phyloP scores from a whole-genome alignment of 2,329 filamentous ascomycete genomes.

The Pestalotiopsis sp. region DNA sequence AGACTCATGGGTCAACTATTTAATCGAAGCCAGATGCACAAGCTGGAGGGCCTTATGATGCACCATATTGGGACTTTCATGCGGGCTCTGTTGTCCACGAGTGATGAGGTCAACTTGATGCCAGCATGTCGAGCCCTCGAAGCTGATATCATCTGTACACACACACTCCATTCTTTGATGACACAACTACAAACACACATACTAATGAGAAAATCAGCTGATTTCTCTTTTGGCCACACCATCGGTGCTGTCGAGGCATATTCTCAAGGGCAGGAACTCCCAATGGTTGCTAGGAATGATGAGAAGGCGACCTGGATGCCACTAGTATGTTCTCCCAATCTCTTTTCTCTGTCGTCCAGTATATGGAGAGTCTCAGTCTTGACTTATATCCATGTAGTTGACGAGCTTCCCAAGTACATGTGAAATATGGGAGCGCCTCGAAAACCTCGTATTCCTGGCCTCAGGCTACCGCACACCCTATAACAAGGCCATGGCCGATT shows the following conservation, averaged over 20 bases:
- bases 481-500: not conserved
- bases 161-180: not conserved
- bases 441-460: not conserved
- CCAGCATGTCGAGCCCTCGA: constrained; percentile 5
- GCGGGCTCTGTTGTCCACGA: not conserved
- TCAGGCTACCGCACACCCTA: not conserved
- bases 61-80: not conserved
- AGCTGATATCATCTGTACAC: constrained; percentile 6
- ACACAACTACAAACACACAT: not conserved
- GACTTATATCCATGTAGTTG: not conserved
- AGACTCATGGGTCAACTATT: constrained; percentile 9
- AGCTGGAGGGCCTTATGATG: constrained; percentile 1
- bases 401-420: not conserved
- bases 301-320: constrained; percentile 12
- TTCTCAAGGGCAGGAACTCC: not conserved
- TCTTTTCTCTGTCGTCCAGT: too few relatives aligned
- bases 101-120: not conserved
- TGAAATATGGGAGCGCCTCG: not conserved
- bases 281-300: constrained; percentile 6
- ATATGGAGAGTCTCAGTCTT: not conserved
- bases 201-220: not conserved
- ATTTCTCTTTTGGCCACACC: constrained; percentile 3
- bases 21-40: constrained; percentile 7
- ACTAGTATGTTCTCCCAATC: not conserved
- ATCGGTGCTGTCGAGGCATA: not conserved